Conservation (phyloP, 805 yeast species). For the Komagataella populi region DNA sequence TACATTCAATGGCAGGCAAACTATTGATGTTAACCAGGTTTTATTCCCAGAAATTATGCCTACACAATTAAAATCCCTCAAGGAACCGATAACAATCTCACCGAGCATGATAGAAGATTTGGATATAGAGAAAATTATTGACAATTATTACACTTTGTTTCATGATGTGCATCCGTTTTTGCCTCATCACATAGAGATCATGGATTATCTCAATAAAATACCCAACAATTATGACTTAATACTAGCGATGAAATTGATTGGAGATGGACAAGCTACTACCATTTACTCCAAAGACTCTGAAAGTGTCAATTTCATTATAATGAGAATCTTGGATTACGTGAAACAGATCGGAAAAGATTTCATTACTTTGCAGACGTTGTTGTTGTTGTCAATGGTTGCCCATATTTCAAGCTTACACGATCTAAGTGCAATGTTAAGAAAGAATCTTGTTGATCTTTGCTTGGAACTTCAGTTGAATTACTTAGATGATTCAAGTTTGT, state of each 20-base stretch:
- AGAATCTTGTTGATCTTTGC: slow-evolving; percentile 24
- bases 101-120: slow-evolving; percentile 7
- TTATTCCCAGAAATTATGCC: slow-evolving; percentile 14
- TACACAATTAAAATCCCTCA: slow-evolving; percentile 14
- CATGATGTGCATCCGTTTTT: slow-evolving; percentile 33
- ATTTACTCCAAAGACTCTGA: slow-evolving; percentile 24
- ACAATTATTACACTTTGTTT: slow-evolving; percentile 21
- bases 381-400: slow-evolving; percentile 26
- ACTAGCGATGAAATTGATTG: slow-evolving; percentile 31
- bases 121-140: slow-evolving; percentile 12
- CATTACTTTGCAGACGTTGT: slow-evolving; percentile 26
- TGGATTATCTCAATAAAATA: slow-evolving; percentile 17
- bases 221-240: slow-evolving; percentile 27
- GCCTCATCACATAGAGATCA: slow-evolving; percentile 24
- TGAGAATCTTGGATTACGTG: slow-evolving; percentile 17
- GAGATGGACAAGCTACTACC: slow-evolving; percentile 29
- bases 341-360: slow-evolving; percentile 25
- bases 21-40: slow-evolving; percentile 2
- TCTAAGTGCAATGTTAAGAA: slow-evolving; percentile 26
- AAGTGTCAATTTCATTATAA: slow-evolving; percentile 22
- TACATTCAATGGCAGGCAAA: background rate
- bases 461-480: slow-evolving; percentile 22
- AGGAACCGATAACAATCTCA: background rate
- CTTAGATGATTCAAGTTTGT: slow-evolving; percentile 18
- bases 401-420: slow-evolving; percentile 41